phyloP scores from a whole-genome alignment of 345 rosid genomes.

The Eucalyptus paniculata region DNA sequence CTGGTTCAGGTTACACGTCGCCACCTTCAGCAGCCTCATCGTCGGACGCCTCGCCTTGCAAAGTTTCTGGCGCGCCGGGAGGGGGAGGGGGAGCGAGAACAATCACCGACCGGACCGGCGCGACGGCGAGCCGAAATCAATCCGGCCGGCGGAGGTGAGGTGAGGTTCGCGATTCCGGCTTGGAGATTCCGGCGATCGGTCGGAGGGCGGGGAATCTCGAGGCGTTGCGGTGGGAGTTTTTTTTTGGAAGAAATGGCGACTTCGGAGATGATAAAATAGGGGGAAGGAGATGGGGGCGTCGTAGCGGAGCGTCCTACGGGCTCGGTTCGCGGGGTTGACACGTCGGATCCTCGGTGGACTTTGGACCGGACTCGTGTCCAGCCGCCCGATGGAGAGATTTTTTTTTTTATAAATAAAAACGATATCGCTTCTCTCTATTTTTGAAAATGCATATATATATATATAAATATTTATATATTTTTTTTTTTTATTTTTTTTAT shows the following conservation, averaged over 20 bases:
- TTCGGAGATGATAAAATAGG: not conserved
- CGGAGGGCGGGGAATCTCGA: not conserved
- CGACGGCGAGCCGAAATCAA: not conserved
- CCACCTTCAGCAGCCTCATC: slow-evolving; percentile 73
- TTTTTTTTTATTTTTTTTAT: not conserved
- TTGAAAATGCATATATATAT: not conserved
- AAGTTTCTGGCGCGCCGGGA: not conserved
- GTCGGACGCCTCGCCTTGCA: not conserved
- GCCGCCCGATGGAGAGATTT: not conserved
- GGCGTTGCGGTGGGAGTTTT: not conserved
- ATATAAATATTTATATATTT: not conserved
- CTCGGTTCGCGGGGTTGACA: not conserved
- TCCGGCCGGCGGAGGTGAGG: not conserved
- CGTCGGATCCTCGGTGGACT: not conserved
- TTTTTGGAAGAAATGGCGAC: not conserved
- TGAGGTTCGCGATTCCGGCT: not conserved
- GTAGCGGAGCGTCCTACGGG: not conserved
- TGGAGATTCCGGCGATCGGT: not conserved
- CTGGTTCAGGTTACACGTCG: slow-evolving; percentile 87
- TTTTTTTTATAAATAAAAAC: not conserved
- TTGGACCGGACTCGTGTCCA: not conserved
- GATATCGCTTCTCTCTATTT: not conserved
- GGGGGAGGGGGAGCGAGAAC: not conserved
- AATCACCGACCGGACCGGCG: not conserved
- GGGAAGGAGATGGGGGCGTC: not conserved